Conservation (phyloP, 1,284 basidiomycete genomes). For the Fomitopsis schrenkii region DNA sequence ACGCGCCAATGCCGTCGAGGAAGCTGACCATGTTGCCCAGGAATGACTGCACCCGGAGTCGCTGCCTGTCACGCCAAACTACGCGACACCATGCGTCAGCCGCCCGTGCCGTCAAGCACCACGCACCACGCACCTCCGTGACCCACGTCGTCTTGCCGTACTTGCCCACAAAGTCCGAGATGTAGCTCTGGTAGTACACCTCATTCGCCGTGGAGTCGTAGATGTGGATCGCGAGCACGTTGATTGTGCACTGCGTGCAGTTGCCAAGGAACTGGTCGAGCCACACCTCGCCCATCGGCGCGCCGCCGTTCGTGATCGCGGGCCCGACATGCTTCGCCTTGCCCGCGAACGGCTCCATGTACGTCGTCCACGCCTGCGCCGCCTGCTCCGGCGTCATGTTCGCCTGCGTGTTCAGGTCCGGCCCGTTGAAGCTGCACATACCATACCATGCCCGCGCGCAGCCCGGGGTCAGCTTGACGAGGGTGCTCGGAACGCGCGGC, state of each 20-base stretch:
- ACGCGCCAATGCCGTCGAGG: slow-evolving; percentile 23
- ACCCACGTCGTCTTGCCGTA: slow-evolving; percentile 27
- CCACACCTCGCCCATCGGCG: slow-evolving; percentile 30
- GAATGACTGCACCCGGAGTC: slow-evolving; percentile 22
- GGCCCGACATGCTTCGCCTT: slow-evolving; percentile 30
- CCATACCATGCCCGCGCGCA: background rate
- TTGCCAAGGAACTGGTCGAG: slow-evolving; percentile 27
- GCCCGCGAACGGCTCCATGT: slow-evolving; percentile 30
- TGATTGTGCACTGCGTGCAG: slow-evolving; percentile 28
- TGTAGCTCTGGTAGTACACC: slow-evolving; percentile 30
- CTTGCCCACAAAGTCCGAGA: slow-evolving; percentile 22
- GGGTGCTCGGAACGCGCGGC: background rate
- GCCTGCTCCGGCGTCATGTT: slow-evolving; percentile 27
- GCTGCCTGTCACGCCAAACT: slow-evolving; percentile 27
- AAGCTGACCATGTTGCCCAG: slow-evolving; percentile 26
- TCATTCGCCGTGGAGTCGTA: slow-evolving; percentile 31
- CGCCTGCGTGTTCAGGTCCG: slow-evolving; percentile 27
- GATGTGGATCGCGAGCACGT: slow-evolving; percentile 30
- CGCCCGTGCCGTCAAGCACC: background rate
- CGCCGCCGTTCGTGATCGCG: slow-evolving; percentile 30
- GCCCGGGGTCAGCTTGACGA: background rate
- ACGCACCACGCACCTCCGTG: slow-evolving; percentile 21
- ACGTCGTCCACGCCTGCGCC: slow-evolving; percentile 25
- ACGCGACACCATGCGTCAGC: background rate
- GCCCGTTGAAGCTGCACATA: slow-evolving; percentile 28